Conservation (phyloP, 805 yeast genomes). For the Saccharomycopsis amapae region DNA sequence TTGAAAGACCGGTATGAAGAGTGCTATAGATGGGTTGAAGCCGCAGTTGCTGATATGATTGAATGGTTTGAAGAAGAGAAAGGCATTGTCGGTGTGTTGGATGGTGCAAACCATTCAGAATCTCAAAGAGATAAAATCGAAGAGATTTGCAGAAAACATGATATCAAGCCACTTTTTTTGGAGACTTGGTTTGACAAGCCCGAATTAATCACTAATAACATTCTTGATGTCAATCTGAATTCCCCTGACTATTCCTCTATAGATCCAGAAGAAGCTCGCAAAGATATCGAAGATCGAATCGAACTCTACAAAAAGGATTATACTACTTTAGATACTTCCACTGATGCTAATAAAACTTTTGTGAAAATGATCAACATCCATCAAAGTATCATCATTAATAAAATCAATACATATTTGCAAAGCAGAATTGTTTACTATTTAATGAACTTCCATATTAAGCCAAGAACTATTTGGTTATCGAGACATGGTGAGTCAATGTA, state of each 20-base stretch:
- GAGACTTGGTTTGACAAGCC: slow-evolving; percentile 89
- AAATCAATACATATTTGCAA: slow-evolving; percentile 81
- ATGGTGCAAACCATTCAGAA: slow-evolving; percentile 84
- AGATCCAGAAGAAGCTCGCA: slow-evolving; percentile 64
- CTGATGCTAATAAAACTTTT: slow-evolving; percentile 65
- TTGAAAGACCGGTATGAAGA: slow-evolving; percentile 55
- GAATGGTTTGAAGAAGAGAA: slow-evolving; percentile 74
- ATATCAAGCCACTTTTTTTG: slow-evolving; percentile 82
- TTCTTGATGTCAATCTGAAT: slow-evolving; percentile 78
- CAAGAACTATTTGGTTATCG: slow-evolving; percentile 86
- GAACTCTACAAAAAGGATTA: slow-evolving; percentile 65
- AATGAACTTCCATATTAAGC: slow-evolving; percentile 91
- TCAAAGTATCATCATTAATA: slow-evolving; percentile 80
- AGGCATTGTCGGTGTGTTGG: slow-evolving; percentile 88
- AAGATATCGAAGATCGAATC: slow-evolving; percentile 70
- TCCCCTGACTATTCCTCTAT: slow-evolving; percentile 72
- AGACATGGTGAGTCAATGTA: slow-evolving; percentile 94
- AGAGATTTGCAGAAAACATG: slow-evolving; percentile 51
- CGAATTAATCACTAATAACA: slow-evolving; percentile 68
- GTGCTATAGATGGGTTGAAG: slow-evolving; percentile 49
- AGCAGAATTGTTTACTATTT: slow-evolving; percentile 91
- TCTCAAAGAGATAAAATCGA: slow-evolving; percentile 61
- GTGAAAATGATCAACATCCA: slow-evolving; percentile 84
- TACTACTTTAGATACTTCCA: slow-evolving; percentile 58
- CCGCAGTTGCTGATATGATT: slow-evolving; percentile 75